Evolutionary conservation across 2,329 filamentous ascomycete species (phyloP).

Genomic region (Phaeosphaeriaceae sp.): DNA sequence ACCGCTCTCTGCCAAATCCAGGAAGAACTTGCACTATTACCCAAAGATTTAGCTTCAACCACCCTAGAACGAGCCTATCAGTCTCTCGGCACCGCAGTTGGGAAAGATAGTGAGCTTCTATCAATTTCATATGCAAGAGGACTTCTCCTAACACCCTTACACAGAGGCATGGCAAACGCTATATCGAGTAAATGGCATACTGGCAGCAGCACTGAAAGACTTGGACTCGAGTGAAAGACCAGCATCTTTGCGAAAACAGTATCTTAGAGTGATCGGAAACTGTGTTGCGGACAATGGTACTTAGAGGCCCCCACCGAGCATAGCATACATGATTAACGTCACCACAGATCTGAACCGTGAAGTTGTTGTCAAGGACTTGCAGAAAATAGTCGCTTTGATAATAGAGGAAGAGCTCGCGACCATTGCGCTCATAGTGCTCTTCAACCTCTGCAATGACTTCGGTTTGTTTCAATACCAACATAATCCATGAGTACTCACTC

Average conservation of each 20-base stretch:
- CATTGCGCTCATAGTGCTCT: conserved; percentile 50
- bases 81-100: conserved; percentile 43
- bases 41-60: conserved; percentile 12
- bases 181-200: conserved; percentile 36
- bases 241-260: conserved; percentile 39
- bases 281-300: conserved; percentile 48
- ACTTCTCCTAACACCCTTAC: conserved; percentile 27
- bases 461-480: conserved; percentile 26
- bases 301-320: not conserved
- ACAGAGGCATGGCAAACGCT: conserved; percentile 42
- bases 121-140: not conserved
- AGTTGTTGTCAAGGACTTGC: conserved; percentile 31
- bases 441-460: conserved; percentile 55
- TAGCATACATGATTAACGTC: conserved; percentile 20
- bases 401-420: conserved; percentile 27
- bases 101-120: conserved; percentile 34
- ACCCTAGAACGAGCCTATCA: conserved; percentile 28
- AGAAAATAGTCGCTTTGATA: conserved; percentile 36
- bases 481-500: conserved; percentile 13
- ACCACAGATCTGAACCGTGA: conserved; percentile 42
- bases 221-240: conserved; percentile 29
- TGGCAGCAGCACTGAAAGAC: conserved; percentile 34
- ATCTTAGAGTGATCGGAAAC: conserved; percentile 49
- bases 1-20: conserved; percentile 23
- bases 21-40: conserved; percentile 21